Evolutionary conservation across 2,329 filamentous ascomycete genomes (phyloP), one percentile per base, ranked within the genome.

Genomic region (Phaeosphaeriaceae sp.): DNA sequence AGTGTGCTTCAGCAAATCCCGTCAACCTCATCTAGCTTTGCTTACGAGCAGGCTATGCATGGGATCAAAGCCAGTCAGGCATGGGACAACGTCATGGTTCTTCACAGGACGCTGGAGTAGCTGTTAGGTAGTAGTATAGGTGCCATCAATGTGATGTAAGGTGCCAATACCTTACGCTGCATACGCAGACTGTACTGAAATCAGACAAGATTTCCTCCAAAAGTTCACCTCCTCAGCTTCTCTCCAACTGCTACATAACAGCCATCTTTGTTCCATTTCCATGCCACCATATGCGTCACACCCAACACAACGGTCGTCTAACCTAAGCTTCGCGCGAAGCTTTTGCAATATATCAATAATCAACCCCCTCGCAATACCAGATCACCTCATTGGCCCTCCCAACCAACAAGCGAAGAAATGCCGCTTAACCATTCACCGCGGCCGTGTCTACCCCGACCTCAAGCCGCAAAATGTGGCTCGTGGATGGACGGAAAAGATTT

Each of bases 391-490:
- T 36, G 31, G 31, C 31, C 31, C 31, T 7, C 6, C 6, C 6
- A 13, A 15, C 31, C 7, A 36, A 15, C 13, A 36, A 36, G 6
- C 7, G 6, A 11, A 11, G 11, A 36, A 36, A 7, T 56, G 48
- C 56, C 57, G 46, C 10, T 53, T 36, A 49, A 53, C 50, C 55
- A 42, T 41, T 19, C 40, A 57, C 52, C n/a, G 48, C 50, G 53
- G 60, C 47, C 48, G 44, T 40, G 19, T 27, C 45, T 56, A 25
- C 44, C 56, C 58, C 54, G 52, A 51, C 56, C 47, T 48, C 41
- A 56, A 66, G 58, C 56, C 53, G 50, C 58, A 62, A 52, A 21
- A 57, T 24, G 60, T 58, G 60, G 62, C 60, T 55, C 56, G 40
- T 54, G 49, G 41, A 3, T 5, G 27, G 21, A 27, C 44, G 53